Evolutionary conservation across 2,329 filamentous ascomycete species (phyloP), one percentile per base, ranked within the genome.

Genomic region (Aspergillus pseudoviridinutans): DNA sequence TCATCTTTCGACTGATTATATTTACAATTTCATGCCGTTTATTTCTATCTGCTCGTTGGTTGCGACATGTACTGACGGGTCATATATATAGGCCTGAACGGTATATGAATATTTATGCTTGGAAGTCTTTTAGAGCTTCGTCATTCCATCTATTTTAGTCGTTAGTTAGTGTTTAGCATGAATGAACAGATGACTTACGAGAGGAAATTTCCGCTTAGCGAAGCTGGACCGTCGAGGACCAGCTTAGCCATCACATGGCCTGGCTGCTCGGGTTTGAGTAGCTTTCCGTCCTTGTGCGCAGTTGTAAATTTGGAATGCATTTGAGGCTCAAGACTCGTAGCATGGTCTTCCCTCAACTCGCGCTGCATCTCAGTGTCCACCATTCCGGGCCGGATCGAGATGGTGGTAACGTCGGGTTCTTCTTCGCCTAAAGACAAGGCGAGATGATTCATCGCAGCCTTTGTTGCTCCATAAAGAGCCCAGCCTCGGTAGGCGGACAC

Each of bases 191-290:
- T 50, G 20, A 68, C 70, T 62, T 66, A 73, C 72, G 68, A 65
- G 46, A 94, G 76, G 69, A 90, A 92, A 67, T 86, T 86, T 28
- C 94, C 94, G 68, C 83, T 92, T 63, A 97, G 74, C 20, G 86
- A 83, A 55, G 77, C 83, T 3, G 83, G 80, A 5, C 86, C 89
- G 50, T 82, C 79, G 17, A 90, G 72, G 0, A 87, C 87, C 61
- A 97, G 79, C 66, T 84, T 88, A 3, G 92, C 92, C 74, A 97
- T 93, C 12, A 97, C 91, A 73, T 87, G 79, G 0, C 91, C 93
- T 0, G 93, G 90, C 74, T 92, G 88, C 66, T 96, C 91, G 0
- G 92, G 91, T 74, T 83, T 86, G 61, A 97, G 78, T 51, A 97
- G 76, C 51, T 83, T 83, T 14, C 92, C 92, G 5, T 83, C 81